Base-by-base conservation (phyloP, 768 basidiomycete genomes). In the Phallus indusiatus region DNA sequence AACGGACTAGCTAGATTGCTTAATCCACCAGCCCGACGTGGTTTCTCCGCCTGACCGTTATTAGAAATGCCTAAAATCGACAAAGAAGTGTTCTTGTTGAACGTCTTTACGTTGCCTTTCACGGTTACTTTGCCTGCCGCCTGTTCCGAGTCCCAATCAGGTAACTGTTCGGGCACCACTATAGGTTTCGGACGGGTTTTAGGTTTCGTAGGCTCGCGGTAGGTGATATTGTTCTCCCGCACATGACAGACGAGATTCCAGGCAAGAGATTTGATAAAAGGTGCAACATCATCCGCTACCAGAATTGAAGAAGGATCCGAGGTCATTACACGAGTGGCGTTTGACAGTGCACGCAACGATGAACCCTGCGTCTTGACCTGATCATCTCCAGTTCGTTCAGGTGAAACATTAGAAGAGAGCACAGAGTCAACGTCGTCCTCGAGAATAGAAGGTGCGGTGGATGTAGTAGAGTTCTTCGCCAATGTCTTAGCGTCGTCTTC, bases 281-380 rank as follows among this genome's bases (percentile, higher is more conserved):
- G 73, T 8, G 79, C 75, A 0, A 84, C 83, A 10, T 86, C 88
- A 3, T 69, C 73, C 0, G 86, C 88, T 0, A 80, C 78, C 10
- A 93, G 78, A 58, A 93, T 81, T 63, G 88, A 89, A 12, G 78
- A 74, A 0, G 90, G 79, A 64, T 88, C 88, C 1, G 82, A 77
- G 0, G 87, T 87, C 89, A 93, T 91, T n/a, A 92, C 85, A 2
- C 90, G 82, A 1, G 86, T 92, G 1, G 90, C 89, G 56, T 91
- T 84, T 17, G 81, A 79, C 56, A 93, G 90, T 1, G 90, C 90
- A 6, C 81, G 81, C 1, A 93, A 68, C 0, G 87, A 80, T 0
- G 83, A 70, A 1, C 88, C 86, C 65, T 91, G 89, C 0, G 50
- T 34, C 3, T 35, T 48, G 28, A 14, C 47, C 17, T 20, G 18